Evolutionary conservation across 2,329 filamentous ascomycete genomes (phyloP).

Genomic region (Aspergillus neoniger): DNA sequence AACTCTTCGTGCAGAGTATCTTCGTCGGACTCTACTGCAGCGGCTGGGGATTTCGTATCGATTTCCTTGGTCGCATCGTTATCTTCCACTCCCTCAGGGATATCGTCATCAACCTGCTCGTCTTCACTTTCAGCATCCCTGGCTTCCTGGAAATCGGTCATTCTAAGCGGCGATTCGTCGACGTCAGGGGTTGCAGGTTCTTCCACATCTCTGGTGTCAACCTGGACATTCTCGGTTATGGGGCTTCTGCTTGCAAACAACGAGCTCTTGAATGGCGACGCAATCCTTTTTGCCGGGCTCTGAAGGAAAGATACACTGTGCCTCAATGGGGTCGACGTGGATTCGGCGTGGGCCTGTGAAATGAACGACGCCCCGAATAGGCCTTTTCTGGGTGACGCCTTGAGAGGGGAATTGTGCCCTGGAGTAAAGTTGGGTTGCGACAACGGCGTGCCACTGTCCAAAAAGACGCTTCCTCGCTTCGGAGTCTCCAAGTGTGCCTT

Average conservation of each 20-base stretch:
- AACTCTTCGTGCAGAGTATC: not conserved
- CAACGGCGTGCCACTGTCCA: conserved; percentile 5
- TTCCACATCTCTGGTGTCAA: conserved; percentile 1
- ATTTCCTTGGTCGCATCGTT: not conserved
- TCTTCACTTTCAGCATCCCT: conserved; percentile 26
- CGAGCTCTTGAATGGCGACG: conserved; percentile 41
- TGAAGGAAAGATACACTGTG: conserved; percentile 17
- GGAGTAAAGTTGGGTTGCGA: conserved; percentile 25
- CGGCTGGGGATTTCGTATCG: not conserved
- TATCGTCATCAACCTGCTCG: conserved; percentile 19
- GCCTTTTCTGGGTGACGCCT: conserved; percentile 26
- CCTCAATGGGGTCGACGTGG: conserved; percentile 39
- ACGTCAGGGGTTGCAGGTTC: conserved; percentile 1
- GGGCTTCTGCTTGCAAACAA: conserved; percentile 22
- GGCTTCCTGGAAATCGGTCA: conserved; percentile 18
- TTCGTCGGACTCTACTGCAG: not conserved
- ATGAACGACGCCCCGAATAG: conserved; percentile 40
- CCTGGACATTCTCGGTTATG: conserved; percentile 1
- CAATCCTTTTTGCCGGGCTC: conserved; percentile 2
- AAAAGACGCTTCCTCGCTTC: conserved; percentile 14
- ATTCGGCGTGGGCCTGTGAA: conserved; percentile 34
- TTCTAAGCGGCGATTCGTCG: conserved; percentile 11
- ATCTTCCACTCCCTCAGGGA: not conserved
- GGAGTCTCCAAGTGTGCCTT: conserved; percentile 33
- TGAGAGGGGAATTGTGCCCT: conserved; percentile 22